Conservation (phyloP, 805 yeast species). For the Hanseniaspora pseudoguilliermondii region DNA sequence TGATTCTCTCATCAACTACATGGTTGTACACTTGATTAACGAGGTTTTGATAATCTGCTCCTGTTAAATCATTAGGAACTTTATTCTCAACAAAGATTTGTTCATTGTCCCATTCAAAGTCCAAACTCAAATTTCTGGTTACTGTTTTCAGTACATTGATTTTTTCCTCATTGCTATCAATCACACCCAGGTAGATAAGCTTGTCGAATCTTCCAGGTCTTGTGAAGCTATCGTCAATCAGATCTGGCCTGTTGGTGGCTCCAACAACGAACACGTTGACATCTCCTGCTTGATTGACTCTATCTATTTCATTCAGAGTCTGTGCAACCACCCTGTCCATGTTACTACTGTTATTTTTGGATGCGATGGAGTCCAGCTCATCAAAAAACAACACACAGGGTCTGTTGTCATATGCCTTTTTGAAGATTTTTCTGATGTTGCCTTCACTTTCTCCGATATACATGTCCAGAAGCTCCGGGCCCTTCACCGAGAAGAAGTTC, state of each 20-base stretch:
- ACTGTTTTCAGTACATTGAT: constrained; percentile 73
- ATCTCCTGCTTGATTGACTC: constrained; percentile 65
- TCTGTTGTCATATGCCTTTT: constrained; percentile 86
- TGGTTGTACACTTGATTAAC: constrained; percentile 92
- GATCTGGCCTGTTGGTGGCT: constrained; percentile 95
- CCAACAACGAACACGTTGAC: constrained; percentile 94
- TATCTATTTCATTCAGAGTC: constrained; percentile 85
- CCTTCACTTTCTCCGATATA: constrained; percentile 98
- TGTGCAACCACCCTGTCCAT: constrained; percentile 98
- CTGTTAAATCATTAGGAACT: constrained; percentile 81
- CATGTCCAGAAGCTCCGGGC: constrained; percentile 94
- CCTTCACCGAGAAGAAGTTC: constrained; percentile 91
- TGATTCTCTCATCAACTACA: constrained; percentile 87
- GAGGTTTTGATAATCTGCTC: constrained; percentile 94
- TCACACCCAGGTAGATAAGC: constrained; percentile 82
- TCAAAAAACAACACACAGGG: constrained; percentile 97
- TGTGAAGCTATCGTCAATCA: constrained; percentile 82
- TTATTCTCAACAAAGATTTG: constrained; percentile 31
- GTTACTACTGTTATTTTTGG: constrained; percentile 70
- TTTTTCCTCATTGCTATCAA: constrained; percentile 85
- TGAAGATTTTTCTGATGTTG: constrained; percentile 87
- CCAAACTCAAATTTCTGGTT: constrained; percentile 65
- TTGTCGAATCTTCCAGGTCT: constrained; percentile 95
- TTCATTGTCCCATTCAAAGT: constrained; percentile 45
- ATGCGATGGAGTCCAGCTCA: constrained; percentile 95